A percentile compares a stretch with the other conserved stretches of the same genome.
Conservation (phyloP, 441 rosid species). For the Erodium moschatum region DNA sequence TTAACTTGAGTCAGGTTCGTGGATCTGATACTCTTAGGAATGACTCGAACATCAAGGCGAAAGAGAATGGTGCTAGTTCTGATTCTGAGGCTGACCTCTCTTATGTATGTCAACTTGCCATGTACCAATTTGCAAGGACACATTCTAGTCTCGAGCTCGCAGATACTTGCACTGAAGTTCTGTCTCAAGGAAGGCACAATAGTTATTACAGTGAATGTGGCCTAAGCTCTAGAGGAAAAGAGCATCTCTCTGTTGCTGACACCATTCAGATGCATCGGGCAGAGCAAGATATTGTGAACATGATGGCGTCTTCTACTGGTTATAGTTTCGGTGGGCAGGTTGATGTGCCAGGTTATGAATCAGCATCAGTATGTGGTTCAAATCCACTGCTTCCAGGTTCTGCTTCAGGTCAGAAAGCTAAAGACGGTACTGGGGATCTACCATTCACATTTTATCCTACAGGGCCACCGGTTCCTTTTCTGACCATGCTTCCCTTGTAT, state of each 20-base stretch:
- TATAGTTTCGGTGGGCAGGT: slow-evolving; percentile 16
- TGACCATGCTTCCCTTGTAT: slow-evolving; percentile 19
- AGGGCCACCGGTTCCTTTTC: slow-evolving; percentile 15
- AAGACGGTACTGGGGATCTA: neutral
- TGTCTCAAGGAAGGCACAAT: too few relatives aligned
- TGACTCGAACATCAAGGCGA: slow-evolving; percentile 5
- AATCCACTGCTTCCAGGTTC: slow-evolving; percentile 9
- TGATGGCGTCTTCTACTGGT: slow-evolving; percentile 14
- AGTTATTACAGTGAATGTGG: too few relatives aligned
- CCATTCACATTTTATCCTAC: slow-evolving; percentile 18
- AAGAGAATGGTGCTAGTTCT: slow-evolving; percentile 1
- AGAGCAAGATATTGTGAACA: slow-evolving; percentile 19
- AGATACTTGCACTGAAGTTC: slow-evolving; percentile 13
- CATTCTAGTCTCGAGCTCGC: slow-evolving; percentile 16
- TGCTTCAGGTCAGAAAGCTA: slow-evolving; percentile 8
- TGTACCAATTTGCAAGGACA: slow-evolving; percentile 16
- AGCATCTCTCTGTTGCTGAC: slow-evolving; percentile 6
- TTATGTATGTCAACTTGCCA: slow-evolving; percentile 1
- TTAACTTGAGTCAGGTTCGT: slow-evolving; percentile 8
- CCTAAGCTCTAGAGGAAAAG: neutral
- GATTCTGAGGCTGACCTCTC: neutral
- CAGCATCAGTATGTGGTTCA: neutral
- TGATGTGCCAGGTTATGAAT: slow-evolving; percentile 11
- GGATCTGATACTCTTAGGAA: slow-evolving; percentile 10
- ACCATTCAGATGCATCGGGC: slow-evolving; percentile 16